Evolutionary conservation across 805 yeast genomes (phyloP).

Genomic region (Starmerella tilneyi): DNA sequence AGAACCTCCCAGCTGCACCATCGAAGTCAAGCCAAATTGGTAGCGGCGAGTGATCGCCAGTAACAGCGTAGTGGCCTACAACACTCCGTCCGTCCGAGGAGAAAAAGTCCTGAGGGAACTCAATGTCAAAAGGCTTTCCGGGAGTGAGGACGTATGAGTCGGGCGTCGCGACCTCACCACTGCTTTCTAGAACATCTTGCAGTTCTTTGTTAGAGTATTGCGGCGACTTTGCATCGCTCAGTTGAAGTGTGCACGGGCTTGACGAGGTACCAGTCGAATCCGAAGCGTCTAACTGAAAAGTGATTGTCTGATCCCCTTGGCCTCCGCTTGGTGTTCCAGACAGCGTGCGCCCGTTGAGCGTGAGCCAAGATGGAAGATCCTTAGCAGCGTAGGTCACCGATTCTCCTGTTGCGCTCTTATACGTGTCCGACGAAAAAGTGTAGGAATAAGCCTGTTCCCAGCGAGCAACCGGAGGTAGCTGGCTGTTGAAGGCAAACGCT

Average conservation of each 20-base stretch:
- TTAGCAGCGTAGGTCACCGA: constrained; percentile 46
- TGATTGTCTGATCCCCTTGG: constrained; percentile 36
- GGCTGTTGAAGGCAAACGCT: constrained; percentile 72
- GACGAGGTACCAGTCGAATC: constrained; percentile 45
- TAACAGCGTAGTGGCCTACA: constrained; percentile 66
- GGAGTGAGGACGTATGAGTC: constrained; percentile 66
- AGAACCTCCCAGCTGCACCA: constrained; percentile 48
- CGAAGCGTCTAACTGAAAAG: constrained; percentile 50
- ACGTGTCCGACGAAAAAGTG: constrained; percentile 62
- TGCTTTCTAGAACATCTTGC: constrained; percentile 44
- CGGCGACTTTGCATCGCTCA: constrained; percentile 50
- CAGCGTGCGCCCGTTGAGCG: constrained; percentile 58
- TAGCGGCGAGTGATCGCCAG: constrained; percentile 72
- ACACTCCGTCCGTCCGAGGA: constrained; percentile 41
- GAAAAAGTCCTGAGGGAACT: constrained; percentile 56
- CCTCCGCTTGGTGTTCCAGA: constrained; percentile 50
- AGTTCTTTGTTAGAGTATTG: constrained; percentile 38
- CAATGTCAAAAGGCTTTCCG: constrained; percentile 52
- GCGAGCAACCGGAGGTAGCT: constrained; percentile 81
- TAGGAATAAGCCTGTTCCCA: constrained; percentile 52
- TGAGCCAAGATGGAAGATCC: constrained; percentile 67
- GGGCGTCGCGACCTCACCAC: constrained; percentile 68
- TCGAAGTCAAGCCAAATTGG: constrained; percentile 85
- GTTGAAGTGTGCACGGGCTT: constrained; percentile 48
- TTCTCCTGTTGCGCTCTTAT: constrained; percentile 33